These are phyloP conservation scores for Fusarium tuaranense DNA, from an alignment of 2,329 filamentous ascomycete genomes.

Conservation along the genomic window DNA sequence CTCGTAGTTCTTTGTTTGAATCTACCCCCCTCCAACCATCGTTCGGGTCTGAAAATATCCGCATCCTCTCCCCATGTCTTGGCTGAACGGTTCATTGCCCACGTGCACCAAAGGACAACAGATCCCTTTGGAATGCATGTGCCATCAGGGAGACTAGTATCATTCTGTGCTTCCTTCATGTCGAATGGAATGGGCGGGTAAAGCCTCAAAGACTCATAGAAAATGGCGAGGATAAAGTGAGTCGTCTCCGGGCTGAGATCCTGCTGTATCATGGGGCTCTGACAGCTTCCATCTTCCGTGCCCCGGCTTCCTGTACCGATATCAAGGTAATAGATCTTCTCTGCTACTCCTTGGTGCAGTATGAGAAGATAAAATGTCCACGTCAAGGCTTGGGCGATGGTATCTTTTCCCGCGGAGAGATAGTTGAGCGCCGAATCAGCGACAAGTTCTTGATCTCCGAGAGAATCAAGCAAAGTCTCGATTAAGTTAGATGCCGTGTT, in stretches of 20 bases:
- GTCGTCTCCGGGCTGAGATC: neutral
- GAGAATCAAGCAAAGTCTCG: neutral
- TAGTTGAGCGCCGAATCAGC: constrained; percentile 74
- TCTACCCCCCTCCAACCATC: neutral
- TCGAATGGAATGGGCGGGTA: neutral
- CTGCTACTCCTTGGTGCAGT: constrained; percentile 53
- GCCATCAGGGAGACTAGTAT: neutral
- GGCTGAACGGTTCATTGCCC: neutral
- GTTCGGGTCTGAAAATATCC: neutral
- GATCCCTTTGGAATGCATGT: neutral
- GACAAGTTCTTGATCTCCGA: constrained; percentile 53
- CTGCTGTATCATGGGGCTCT: neutral
- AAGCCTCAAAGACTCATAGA: neutral
- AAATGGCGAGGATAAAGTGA: neutral
- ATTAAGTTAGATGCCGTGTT: neutral
- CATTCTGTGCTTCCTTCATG: neutral
- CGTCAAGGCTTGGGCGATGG: constrained; percentile 71
- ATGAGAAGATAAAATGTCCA: constrained; percentile 72
- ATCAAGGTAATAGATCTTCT: neutral
- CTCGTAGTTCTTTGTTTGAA: neutral
- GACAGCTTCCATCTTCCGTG: neutral
- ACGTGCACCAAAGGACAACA: neutral
- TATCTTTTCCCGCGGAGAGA: constrained; percentile 72
- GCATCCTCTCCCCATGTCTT: neutral
- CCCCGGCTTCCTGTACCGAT: neutral